Percentiles rank a stretch among this genome's conserved stretches.
These are phyloP conservation scores for Pestalotiopsis sp. DNA, from an alignment of 2,329 filamentous ascomycete species.

Conservation along the genomic window DNA sequence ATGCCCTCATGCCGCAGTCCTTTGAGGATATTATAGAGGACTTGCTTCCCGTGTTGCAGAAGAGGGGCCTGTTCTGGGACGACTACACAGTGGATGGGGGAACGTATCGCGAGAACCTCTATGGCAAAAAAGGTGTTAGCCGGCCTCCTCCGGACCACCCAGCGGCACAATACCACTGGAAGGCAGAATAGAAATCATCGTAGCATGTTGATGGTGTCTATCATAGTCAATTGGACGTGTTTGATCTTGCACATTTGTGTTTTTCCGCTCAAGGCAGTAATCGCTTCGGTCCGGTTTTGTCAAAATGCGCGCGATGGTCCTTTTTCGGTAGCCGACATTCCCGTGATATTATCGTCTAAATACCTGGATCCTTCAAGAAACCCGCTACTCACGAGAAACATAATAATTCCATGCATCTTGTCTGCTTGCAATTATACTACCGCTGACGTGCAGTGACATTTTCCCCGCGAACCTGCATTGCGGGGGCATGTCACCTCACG, in stretches of 20 bases:
- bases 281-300: too few relatives aligned
- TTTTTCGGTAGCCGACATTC: too few relatives aligned
- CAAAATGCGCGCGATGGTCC: too few relatives aligned
- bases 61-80: constrained; percentile 10
- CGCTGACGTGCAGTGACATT: background rate
- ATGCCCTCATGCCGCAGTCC: constrained; percentile 9
- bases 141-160: constrained; percentile 7
- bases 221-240: background rate
- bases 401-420: too few relatives aligned
- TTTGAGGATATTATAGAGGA: constrained; percentile 13
- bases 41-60: background rate
- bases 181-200: background rate
- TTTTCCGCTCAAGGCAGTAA: too few relatives aligned
- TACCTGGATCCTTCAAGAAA: too few relatives aligned
- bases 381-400: too few relatives aligned
- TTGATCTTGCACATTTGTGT: background rate
- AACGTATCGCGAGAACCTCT: constrained; percentile 11
- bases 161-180: constrained; percentile 12
- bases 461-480: background rate
- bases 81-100: constrained; percentile 12
- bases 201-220: too few relatives aligned
- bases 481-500: background rate
- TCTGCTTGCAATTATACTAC: background rate
- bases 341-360: too few relatives aligned
- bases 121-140: constrained; percentile 3